Conservation (phyloP, 257 asterid genomes). For the Rauvolfia tetraphylla region DNA sequence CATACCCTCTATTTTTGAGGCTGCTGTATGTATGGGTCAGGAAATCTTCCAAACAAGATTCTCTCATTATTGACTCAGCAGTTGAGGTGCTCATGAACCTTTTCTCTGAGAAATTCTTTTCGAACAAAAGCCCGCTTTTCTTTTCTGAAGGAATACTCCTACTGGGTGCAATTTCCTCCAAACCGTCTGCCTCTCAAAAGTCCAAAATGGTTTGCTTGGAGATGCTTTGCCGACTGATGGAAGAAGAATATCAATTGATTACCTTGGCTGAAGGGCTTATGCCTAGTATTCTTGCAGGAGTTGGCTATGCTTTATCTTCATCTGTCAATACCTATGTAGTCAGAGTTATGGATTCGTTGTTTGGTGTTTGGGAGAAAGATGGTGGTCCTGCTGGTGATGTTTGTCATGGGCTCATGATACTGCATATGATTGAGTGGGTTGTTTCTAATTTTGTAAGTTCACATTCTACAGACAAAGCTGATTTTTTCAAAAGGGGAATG, state of each 20-base stretch:
- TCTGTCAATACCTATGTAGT: conserved; percentile 36
- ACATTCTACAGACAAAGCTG: conserved; percentile 49
- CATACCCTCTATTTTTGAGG: conserved; percentile 65
- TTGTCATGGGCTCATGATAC: conserved; percentile 69
- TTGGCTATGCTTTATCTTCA: conserved; percentile 80
- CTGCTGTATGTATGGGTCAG: conserved; percentile 77
- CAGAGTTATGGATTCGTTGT: conserved; percentile 45
- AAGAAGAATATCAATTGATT: conserved; percentile 41
- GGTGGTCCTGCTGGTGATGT: conserved; percentile 47
- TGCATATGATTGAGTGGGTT: conserved; percentile 88
- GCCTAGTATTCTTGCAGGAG: conserved; percentile 64
- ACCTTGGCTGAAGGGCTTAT: conserved; percentile 50
- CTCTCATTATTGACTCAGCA: conserved; percentile 50
- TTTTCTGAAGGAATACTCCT: conserved; percentile 77
- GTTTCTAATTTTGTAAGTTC: conserved; percentile 47
- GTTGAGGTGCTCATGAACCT: conserved; percentile 39
- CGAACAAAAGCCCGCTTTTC: conserved; percentile 37
- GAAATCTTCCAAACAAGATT: conserved; percentile 67
- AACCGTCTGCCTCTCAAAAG: conserved; percentile 51
- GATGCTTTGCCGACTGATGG: conserved; percentile 54
- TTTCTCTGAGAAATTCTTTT: conserved; percentile 37
- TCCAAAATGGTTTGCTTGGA: conserved; percentile 64
- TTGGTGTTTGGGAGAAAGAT: conserved; percentile 58
- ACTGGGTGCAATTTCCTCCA: conserved; percentile 69
- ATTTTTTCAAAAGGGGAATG: conserved; percentile 37